phyloP scores from a whole-genome alignment of 805 yeast genomes.

The Candida oleophila region DNA sequence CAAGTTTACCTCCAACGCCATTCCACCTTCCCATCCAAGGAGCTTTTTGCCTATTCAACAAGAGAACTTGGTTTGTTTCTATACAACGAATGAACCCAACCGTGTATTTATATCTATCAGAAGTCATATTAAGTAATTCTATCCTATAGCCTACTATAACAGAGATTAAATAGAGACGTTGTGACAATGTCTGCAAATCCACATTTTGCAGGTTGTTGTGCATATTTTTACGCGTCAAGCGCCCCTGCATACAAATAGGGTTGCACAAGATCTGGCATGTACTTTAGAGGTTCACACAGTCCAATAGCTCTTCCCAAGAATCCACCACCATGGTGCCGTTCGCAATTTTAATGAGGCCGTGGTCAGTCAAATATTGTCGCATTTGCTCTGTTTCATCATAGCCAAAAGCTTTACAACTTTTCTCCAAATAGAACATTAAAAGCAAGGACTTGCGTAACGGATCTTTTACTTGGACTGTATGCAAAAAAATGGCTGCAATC shows the following conservation, averaged over 20 bases:
- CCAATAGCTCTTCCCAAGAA: slow-evolving; percentile 12
- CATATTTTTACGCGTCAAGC: slow-evolving; percentile 5
- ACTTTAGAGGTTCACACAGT: slow-evolving; percentile 10
- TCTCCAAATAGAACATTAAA: slow-evolving; percentile 17
- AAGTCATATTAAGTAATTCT: slow-evolving; percentile 1
- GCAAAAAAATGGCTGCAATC: slow-evolving; percentile 19
- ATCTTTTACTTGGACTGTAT: slow-evolving; percentile 9
- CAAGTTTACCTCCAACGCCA: slow-evolving; percentile 46
- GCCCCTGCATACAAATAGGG: not conserved
- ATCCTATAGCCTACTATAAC: too few relatives aligned
- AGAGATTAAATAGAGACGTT: too few relatives aligned
- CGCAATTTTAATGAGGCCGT: not conserved
- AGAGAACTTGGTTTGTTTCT: slow-evolving; percentile 29
- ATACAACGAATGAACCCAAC: slow-evolving; percentile 27
- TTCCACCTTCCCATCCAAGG: slow-evolving; percentile 52
- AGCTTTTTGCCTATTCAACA: slow-evolving; percentile 39
- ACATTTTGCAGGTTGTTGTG: too few relatives aligned
- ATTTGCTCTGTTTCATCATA: not conserved
- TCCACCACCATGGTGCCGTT: not conserved
- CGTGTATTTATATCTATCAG: slow-evolving; percentile 17
- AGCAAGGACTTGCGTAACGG: slow-evolving; percentile 17
- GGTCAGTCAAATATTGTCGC: not conserved
- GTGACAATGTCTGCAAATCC: too few relatives aligned
- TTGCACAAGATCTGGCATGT: not conserved
- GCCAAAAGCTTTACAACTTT: slow-evolving; percentile 11